phyloP scores from a whole-genome alignment of 2,329 filamentous ascomycete species.

The Furcasterigmium furcatum region DNA sequence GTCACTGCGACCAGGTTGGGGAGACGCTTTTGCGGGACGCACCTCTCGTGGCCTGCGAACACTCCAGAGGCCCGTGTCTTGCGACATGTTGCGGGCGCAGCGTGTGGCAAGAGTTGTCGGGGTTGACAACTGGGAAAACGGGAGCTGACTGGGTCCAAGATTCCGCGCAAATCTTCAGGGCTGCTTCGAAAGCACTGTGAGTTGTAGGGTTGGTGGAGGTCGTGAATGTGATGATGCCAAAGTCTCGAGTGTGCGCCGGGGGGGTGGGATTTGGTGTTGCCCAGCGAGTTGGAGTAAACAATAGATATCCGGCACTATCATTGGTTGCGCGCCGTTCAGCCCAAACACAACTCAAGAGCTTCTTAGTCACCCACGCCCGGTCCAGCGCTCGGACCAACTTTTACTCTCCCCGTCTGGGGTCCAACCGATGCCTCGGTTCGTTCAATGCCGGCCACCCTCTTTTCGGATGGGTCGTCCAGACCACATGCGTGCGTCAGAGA shows the following conservation, averaged over 20 bases:
- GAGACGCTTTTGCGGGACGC: slow-evolving; percentile 25
- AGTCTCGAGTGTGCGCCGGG: too few relatives aligned
- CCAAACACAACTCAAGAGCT: slow-evolving; percentile 7
- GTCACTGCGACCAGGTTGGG: not conserved
- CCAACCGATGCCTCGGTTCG: slow-evolving; percentile 19
- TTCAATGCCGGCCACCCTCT: slow-evolving; percentile 14
- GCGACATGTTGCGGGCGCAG: slow-evolving; percentile 62
- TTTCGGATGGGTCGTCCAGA: slow-evolving; percentile 7
- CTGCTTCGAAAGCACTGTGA: too few relatives aligned
- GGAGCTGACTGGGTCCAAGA: too few relatives aligned
- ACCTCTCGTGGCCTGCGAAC: slow-evolving; percentile 91
- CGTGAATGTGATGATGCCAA: too few relatives aligned
- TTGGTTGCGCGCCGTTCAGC: slow-evolving; percentile 11
- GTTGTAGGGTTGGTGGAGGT: too few relatives aligned
- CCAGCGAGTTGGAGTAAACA: slow-evolving; percentile 38
- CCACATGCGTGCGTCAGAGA: not conserved
- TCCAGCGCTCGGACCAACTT: not conserved
- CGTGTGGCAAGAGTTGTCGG: too few relatives aligned
- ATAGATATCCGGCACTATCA: slow-evolving; percentile 16
- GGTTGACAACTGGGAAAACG: too few relatives aligned
- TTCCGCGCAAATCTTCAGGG: too few relatives aligned
- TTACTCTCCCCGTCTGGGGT: not conserved
- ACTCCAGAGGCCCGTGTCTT: slow-evolving; percentile 85
- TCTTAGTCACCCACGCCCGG: too few relatives aligned
- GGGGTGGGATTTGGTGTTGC: slow-evolving; percentile 28